Evolutionary conservation across 1,139 yeast species (phyloP), one percentile per base, ranked within the genome.

Genomic region (Hyphopichia wangnamkhiaoensis): DNA sequence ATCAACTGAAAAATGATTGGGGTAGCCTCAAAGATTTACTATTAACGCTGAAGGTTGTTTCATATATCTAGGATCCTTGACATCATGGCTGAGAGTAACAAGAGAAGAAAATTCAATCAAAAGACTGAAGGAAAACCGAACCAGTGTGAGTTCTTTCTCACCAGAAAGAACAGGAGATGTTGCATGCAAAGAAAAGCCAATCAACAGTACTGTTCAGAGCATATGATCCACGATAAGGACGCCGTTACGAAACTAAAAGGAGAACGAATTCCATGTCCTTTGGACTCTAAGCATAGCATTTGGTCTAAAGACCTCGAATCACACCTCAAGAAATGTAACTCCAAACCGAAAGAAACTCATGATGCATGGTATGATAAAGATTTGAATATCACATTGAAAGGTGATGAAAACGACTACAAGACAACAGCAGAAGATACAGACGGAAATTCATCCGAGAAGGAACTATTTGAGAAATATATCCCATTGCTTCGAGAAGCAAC

Each of bases 261-360:
- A 13, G 65, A 63, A 24, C 63, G 96, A 44, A 71, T 90, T 0
- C 79, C 83, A 3, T 90, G 97, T 59, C 91, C 96, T 0, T 56
- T 84, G 25, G 95, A 89, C 54, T 79, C 83, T 0, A 71, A 77
- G 5, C 97, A 90, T 58, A 75, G 85, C 0, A 80, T 90, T 0
- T 82, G 89, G 86, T 68, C 68, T 36, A 66, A 71, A 33, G 81
- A 79, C 38, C 56, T 88, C 34, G 59, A 65, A 6, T 61, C 56
- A 19, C 97, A 90, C 60, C 35, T 83, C 39, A 65, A 62, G 40
- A 81, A 79, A 52, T 90, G 97, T 58, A 81, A 76, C 50, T 75
- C 73, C 33, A 49, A 60, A 44, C 61, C 67, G 1, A 55, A 53
- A 35, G 60, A 52, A 23, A 48, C 44, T 2, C 59, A 50, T 0